These are phyloP conservation scores for Colletotrichum sp. DNA, from an alignment of 2,329 filamentous ascomycete species.

Conservation along the genomic window DNA sequence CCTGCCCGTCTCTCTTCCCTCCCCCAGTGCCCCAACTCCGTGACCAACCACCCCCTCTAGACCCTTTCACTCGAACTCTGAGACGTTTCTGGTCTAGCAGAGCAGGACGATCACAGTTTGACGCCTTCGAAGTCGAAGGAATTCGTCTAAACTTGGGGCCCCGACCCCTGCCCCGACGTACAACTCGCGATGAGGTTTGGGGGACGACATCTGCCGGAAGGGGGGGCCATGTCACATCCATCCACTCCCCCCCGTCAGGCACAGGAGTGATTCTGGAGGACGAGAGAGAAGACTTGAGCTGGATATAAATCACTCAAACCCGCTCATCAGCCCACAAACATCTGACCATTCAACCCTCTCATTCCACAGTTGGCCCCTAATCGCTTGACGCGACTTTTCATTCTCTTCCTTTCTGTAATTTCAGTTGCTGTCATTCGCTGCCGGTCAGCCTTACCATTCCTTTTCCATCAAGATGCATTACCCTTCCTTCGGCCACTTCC, in stretches of 20 bases:
- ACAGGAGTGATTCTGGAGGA: background rate
- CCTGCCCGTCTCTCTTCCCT: background rate
- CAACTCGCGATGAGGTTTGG: background rate
- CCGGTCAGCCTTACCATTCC: constrained; percentile 19
- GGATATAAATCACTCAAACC: constrained; percentile 25
- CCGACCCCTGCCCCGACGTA: background rate
- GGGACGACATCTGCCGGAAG: background rate
- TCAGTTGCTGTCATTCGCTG: constrained; percentile 21
- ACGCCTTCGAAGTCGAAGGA: background rate
- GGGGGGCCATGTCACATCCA: background rate
- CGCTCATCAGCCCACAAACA: constrained; percentile 12
- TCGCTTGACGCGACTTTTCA: constrained; percentile 21
- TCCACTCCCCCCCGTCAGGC: background rate
- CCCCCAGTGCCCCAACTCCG: background rate
- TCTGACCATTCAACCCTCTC: constrained; percentile 3
- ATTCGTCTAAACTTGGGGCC: constrained; percentile 9
- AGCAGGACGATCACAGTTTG: constrained; percentile 9
- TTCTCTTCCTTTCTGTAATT: constrained; percentile 10
- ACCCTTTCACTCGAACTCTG: constrained; percentile 8
- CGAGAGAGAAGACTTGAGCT: constrained; percentile 6
- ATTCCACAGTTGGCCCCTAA: constrained; percentile 16
- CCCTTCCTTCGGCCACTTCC: constrained; percentile 16
- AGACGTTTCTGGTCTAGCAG: constrained; percentile 15
- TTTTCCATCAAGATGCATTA: constrained; percentile 20
- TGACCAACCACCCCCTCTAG: background rate